phyloP scores from a whole-genome alignment of 2,329 filamentous ascomycete genomes.

The Mariannaea elegans region DNA sequence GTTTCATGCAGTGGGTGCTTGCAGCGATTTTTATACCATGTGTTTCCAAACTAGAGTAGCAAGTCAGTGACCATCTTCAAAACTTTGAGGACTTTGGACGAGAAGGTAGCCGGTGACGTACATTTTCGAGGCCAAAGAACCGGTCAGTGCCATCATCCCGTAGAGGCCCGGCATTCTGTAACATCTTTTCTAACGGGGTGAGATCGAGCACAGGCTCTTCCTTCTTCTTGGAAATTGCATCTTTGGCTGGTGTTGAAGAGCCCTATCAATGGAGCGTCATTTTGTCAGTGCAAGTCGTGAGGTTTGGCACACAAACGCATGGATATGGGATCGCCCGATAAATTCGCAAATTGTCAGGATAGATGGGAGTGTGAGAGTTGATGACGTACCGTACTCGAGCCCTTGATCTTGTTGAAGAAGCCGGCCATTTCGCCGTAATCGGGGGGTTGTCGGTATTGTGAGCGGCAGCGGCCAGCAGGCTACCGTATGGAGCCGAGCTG shows the following conservation, averaged over 20 bases:
- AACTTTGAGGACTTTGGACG: slow-evolving; percentile 5
- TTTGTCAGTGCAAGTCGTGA: slow-evolving; percentile 43
- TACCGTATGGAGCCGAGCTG: slow-evolving; percentile 32
- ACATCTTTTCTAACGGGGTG: slow-evolving; percentile 76
- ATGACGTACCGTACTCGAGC: slow-evolving; percentile 61
- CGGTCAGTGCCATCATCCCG: slow-evolving; percentile 93
- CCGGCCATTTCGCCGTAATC: slow-evolving; percentile 57
- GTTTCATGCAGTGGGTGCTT: slow-evolving; percentile 5
- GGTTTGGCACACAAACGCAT: slow-evolving; percentile 27
- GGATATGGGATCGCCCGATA: slow-evolving; percentile 35
- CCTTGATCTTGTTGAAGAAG: slow-evolving; percentile 68
- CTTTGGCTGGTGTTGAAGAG: slow-evolving; percentile 53
- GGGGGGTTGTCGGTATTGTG: slow-evolving; percentile 30
- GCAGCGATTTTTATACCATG: slow-evolving; percentile 73
- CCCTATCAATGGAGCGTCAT: slow-evolving; percentile 48
- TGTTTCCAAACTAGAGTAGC: slow-evolving; percentile 84
- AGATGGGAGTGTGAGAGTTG: slow-evolving; percentile 10
- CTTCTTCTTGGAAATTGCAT: slow-evolving; percentile 62
- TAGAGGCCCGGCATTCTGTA: slow-evolving; percentile 82
- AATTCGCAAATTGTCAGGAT: slow-evolving; percentile 5
- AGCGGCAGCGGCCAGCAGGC: slow-evolving; percentile 24
- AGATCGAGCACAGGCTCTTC: slow-evolving; percentile 66
- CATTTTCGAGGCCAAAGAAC: slow-evolving; percentile 98
- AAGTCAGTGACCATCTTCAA: slow-evolving; percentile 45
- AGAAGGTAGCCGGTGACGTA: slow-evolving; percentile 58